These are phyloP conservation scores for Trichoderma sp. DNA, from an alignment of 2,329 filamentous ascomycete species.

Conservation along the genomic window DNA sequence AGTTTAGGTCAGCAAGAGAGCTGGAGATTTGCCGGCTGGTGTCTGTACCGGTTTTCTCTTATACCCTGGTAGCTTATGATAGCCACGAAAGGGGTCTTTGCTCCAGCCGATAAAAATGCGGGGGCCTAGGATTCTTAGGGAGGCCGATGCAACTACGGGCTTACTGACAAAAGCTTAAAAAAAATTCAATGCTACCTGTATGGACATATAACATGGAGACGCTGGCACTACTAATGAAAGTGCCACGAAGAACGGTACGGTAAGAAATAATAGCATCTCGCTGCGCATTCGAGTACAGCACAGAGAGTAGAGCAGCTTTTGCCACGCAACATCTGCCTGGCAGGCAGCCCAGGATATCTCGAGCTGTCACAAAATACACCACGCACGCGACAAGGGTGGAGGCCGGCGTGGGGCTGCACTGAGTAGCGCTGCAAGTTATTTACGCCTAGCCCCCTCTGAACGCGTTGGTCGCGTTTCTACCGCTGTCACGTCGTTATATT, in stretches of 20 bases:
- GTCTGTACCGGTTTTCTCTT: neutral
- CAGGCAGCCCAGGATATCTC: neutral
- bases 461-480: conserved; percentile 7
- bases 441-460: neutral
- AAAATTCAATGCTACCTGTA: neutral
- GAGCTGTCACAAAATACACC: neutral
- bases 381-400: conserved; percentile 1
- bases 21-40: neutral
- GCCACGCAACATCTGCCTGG: neutral
- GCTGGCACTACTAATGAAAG: neutral
- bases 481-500: neutral
- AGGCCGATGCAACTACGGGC: neutral
- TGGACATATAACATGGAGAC: neutral
- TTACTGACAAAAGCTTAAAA: neutral
- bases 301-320: neutral
- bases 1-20: neutral
- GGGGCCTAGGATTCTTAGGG: neutral
- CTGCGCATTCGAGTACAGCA: neutral
- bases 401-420: neutral
- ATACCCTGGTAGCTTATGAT: neutral
- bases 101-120: neutral
- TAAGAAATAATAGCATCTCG: neutral
- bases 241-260: neutral
- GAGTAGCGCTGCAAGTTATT: conserved; percentile 10
- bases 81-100: neutral